A percentile compares a stretch with the other conserved stretches of the same genome.
These are phyloP conservation scores for Aspergillus pseudoterreus DNA, from an alignment of 2,329 filamentous ascomycete species.

Conservation along the genomic window DNA sequence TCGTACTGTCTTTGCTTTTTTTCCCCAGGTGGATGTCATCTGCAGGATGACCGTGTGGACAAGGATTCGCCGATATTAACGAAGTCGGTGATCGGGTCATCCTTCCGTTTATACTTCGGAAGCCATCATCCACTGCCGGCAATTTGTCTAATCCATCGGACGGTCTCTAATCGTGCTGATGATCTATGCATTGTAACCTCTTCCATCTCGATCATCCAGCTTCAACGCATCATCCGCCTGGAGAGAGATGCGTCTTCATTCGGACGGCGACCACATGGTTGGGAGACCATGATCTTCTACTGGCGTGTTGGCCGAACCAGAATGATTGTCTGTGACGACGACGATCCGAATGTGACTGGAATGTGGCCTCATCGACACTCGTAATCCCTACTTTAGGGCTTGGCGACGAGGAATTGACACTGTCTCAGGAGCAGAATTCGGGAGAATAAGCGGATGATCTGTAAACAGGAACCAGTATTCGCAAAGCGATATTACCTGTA, in stretches of 20 bases:
- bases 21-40: too few relatives aligned
- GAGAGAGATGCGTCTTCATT: neutral
- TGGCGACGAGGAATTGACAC: neutral
- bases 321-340: neutral
- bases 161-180: neutral
- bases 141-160: neutral
- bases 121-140: too few relatives aligned
- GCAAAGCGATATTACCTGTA: neutral
- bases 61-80: neutral
- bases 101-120: neutral
- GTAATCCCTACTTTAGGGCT: neutral
- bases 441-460: too few relatives aligned
- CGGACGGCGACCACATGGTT: conserved; percentile 1
- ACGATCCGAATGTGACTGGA: neutral
- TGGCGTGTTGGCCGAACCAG: neutral
- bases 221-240: neutral
- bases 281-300: neutral
- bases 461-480: too few relatives aligned
- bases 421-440: too few relatives aligned
- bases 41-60: neutral
- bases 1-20: too few relatives aligned
- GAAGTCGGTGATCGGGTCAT: neutral
- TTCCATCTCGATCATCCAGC: neutral
- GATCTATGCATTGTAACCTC: neutral
- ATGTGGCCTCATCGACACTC: neutral